Conservation (phyloP, 2,329 filamentous ascomycete genomes). For the Hypoxylon sp. region DNA sequence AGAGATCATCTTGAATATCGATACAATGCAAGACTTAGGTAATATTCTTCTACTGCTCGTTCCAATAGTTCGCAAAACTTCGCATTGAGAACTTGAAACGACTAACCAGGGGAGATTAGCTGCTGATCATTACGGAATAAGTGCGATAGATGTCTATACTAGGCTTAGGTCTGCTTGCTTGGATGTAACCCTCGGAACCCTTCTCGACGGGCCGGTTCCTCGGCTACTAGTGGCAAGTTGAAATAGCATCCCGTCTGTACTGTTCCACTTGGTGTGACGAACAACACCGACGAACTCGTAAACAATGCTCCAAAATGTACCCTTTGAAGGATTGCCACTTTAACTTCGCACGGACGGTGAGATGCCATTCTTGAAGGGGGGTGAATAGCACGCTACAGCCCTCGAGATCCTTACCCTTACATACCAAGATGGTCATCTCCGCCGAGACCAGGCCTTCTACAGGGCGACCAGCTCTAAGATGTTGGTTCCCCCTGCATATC, state of each 20-base stretch:
- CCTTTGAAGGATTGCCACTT: not conserved
- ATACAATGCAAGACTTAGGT: not conserved
- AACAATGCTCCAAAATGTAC: not conserved
- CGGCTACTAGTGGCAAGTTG: not conserved
- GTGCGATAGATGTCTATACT: not conserved
- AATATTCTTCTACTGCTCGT: slow-evolving; percentile 2
- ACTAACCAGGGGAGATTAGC: slow-evolving; percentile 1
- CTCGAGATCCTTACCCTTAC: slow-evolving; percentile 10
- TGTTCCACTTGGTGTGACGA: too few species aligned
- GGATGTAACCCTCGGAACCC: slow-evolving; percentile 13
- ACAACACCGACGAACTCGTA: too few species aligned
- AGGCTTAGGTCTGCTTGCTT: not conserved
- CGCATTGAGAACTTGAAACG: slow-evolving; percentile 21
- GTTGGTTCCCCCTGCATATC: slow-evolving; percentile 18
- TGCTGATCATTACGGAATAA: slow-evolving; percentile 16
- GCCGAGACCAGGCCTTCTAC: slow-evolving; percentile 6
- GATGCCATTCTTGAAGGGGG: slow-evolving; percentile 8
- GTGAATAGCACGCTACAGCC: slow-evolving; percentile 4
- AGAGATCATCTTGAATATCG: slow-evolving; percentile 7
- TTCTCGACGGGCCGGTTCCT: slow-evolving; percentile 3
- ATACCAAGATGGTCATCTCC: slow-evolving; percentile 5
- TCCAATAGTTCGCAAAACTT: too few species aligned
- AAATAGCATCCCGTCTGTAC: not conserved
- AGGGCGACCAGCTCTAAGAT: not conserved
- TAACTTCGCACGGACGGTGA: slow-evolving; percentile 1